Evolutionary conservation across 441 rosid species (phyloP).

Genomic region (Arabidopsis hybrid): DNA sequence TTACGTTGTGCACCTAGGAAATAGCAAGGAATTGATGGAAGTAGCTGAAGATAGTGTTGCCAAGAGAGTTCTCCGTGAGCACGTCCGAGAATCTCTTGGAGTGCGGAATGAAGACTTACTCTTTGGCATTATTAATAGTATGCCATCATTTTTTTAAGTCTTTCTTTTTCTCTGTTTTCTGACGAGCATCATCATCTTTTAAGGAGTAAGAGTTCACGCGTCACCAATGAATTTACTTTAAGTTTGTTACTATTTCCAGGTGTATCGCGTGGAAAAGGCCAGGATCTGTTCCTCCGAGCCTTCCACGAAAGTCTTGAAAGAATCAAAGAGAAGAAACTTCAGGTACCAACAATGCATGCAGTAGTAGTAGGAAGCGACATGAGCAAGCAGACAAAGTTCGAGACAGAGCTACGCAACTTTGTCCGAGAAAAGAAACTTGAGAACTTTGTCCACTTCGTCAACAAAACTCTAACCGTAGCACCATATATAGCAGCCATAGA

Average conservation of each 20-base stretch:
- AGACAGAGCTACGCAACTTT: slow-evolving; percentile 76
- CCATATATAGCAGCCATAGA: slow-evolving; percentile 90
- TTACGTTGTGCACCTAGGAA: slow-evolving; percentile 87
- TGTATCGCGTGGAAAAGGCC: slow-evolving; percentile 95
- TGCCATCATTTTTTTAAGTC: slow-evolving; percentile 7
- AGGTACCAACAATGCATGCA: slow-evolving; percentile 85
- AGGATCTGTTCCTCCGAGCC: slow-evolving; percentile 80
- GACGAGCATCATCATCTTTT: not conserved
- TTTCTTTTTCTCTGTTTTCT: not conserved
- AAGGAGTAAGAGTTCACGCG: not conserved
- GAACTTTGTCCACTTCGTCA: slow-evolving; percentile 78
- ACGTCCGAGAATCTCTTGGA: slow-evolving; percentile 79
- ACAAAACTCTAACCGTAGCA: slow-evolving; percentile 80
- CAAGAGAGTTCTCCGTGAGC: slow-evolving; percentile 75
- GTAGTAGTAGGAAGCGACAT: slow-evolving; percentile 91
- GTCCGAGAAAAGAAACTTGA: slow-evolving; percentile 70
- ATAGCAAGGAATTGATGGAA: slow-evolving; percentile 85
- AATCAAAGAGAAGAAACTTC: slow-evolving; percentile 69
- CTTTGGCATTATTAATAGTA: slow-evolving; percentile 76
- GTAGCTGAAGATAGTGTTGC: slow-evolving; percentile 85
- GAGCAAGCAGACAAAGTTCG: slow-evolving; percentile 84
- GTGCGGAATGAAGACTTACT: slow-evolving; percentile 68
- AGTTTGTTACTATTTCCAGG: slow-evolving; percentile 48
- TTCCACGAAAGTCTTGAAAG: slow-evolving; percentile 72
- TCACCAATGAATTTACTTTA: slow-evolving; percentile 9